Conservation (phyloP, 306 rosid genomes). For the Sophora flavescens region DNA sequence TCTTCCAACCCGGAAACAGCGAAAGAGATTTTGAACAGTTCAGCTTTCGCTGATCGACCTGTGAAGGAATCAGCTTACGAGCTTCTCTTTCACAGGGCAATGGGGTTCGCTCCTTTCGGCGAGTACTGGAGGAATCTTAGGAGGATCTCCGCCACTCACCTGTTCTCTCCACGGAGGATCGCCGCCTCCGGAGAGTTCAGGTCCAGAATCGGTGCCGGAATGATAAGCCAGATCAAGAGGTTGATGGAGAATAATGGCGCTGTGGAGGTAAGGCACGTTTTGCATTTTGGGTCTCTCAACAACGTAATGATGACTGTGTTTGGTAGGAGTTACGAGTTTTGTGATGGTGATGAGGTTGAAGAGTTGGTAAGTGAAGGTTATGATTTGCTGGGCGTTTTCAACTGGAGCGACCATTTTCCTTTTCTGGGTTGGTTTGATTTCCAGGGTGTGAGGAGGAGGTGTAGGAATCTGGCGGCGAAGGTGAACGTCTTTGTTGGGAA, state of each 20-base stretch:
- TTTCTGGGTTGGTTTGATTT: slow-evolving; percentile 67
- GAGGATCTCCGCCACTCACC: slow-evolving; percentile 66
- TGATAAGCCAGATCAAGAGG: slow-evolving; percentile 51
- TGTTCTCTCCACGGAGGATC: slow-evolving; percentile 67
- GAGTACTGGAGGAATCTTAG: slow-evolving; percentile 81
- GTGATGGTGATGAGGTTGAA: slow-evolving; percentile 58
- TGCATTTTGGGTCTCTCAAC: slow-evolving; percentile 69
- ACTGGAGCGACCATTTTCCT: slow-evolving; percentile 87
- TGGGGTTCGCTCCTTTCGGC: slow-evolving; percentile 80
- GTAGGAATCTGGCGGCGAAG: slow-evolving; percentile 53
- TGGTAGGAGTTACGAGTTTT: slow-evolving; percentile 72
- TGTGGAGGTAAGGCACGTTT: slow-evolving; percentile 59
- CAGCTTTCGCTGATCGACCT: slow-evolving; percentile 76
- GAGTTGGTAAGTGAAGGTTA: slow-evolving; percentile 77
- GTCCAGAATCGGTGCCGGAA: slow-evolving; percentile 41
- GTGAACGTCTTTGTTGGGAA: slow-evolving; percentile 74
- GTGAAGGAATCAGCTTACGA: slow-evolving; percentile 75
- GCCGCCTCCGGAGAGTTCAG: slow-evolving; percentile 51
- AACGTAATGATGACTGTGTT: slow-evolving; percentile 78
- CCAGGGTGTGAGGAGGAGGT: slow-evolving; percentile 75
- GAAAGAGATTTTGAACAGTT: slow-evolving; percentile 67
- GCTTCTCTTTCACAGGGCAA: slow-evolving; percentile 75
- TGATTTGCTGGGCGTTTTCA: slow-evolving; percentile 74
- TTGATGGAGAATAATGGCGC: slow-evolving; percentile 54
- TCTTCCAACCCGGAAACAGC: slow-evolving; percentile 67